Percentiles rank a stretch among this genome's conserved stretches.
Conservation (phyloP, 1,284 basidiomycete genomes). For the Schizopora paradoxa region DNA sequence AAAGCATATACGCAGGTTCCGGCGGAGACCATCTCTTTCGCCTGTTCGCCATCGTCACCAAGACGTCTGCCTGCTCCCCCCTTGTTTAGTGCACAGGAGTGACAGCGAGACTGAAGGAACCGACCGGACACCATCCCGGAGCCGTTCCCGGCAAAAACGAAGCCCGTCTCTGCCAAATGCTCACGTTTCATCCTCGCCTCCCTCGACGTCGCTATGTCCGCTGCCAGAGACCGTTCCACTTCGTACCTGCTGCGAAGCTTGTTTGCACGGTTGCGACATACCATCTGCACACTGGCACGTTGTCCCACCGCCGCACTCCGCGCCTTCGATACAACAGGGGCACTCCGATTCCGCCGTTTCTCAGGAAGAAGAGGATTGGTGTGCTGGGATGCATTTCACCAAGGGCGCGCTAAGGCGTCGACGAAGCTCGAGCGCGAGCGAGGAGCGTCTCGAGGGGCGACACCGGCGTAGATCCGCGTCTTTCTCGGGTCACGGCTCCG, state of each 20-base stretch:
- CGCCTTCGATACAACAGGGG: slow-evolving; percentile 9
- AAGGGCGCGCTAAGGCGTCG: slow-evolving; percentile 15
- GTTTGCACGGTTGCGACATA: slow-evolving; percentile 8
- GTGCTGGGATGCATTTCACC: slow-evolving; percentile 14
- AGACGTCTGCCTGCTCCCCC: slow-evolving; percentile 1
- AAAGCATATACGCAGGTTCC: slow-evolving; percentile 4
- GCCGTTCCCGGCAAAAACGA: neutral
- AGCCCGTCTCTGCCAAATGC: neutral
- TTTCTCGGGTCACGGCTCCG: no score
- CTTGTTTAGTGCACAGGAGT: slow-evolving; percentile 9
- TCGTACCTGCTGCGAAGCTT: slow-evolving; percentile 13
- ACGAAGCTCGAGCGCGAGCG: slow-evolving; percentile 11
- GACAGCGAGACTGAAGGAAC: no score
- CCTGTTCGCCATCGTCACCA: neutral
- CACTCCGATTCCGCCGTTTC: neutral
- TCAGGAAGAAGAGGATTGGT: slow-evolving; percentile 13
- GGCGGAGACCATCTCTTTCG: slow-evolving; percentile 8
- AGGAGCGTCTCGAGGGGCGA: neutral
- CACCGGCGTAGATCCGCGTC: no score
- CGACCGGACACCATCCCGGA: no score
- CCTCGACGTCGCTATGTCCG: neutral
- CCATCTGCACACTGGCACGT: no score
- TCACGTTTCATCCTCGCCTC: slow-evolving; percentile 6
- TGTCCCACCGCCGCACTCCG: slow-evolving; percentile 7
- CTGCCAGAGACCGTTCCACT: slow-evolving; percentile 13